Percentiles rank a stretch among this genome's conserved stretches.
These are phyloP conservation scores for Sporopachydermia cereana DNA, from an alignment of 1,139 yeast species.

Conservation along the genomic window DNA sequence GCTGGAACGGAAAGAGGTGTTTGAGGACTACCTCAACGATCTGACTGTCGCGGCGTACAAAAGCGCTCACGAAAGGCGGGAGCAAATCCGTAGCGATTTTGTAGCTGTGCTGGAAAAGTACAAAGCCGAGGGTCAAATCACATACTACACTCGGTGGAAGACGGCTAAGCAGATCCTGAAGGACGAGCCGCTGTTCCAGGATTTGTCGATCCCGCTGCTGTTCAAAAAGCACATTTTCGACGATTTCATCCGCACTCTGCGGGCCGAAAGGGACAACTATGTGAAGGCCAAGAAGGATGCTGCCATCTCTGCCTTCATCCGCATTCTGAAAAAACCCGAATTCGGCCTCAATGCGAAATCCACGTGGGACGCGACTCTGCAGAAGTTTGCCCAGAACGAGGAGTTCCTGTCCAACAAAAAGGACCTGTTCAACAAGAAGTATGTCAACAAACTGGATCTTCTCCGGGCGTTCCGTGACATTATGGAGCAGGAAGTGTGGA, in stretches of 20 bases:
- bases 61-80: constrained; percentile 40
- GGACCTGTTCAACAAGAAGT: constrained; percentile 23
- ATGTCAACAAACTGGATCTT: constrained; percentile 47
- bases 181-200: constrained; percentile 59
- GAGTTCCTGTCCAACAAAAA: constrained; percentile 50
- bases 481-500: constrained; percentile 32
- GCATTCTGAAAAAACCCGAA: constrained; percentile 23
- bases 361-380: constrained; percentile 37
- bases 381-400: constrained; percentile 32
- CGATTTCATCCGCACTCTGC: constrained; percentile 35
- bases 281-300: constrained; percentile 13
- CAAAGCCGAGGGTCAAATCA: constrained; percentile 25
- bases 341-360: constrained; percentile 16
- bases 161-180: constrained; percentile 38
- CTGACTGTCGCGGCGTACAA: constrained; percentile 43
- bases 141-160: constrained; percentile 56
- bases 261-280: constrained; percentile 15
- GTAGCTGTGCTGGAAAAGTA: constrained; percentile 33
- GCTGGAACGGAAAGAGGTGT: constrained; percentile 43
- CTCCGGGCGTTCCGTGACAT: constrained; percentile 40
- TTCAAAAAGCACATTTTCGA: constrained; percentile 42
- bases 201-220: constrained; percentile 47
- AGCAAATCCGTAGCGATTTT: constrained; percentile 46
- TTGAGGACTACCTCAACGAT: constrained; percentile 51
- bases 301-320: constrained; percentile 14